Base-by-base conservation (phyloP, 1,139 yeast genomes). In the Candida sp. region DNA sequence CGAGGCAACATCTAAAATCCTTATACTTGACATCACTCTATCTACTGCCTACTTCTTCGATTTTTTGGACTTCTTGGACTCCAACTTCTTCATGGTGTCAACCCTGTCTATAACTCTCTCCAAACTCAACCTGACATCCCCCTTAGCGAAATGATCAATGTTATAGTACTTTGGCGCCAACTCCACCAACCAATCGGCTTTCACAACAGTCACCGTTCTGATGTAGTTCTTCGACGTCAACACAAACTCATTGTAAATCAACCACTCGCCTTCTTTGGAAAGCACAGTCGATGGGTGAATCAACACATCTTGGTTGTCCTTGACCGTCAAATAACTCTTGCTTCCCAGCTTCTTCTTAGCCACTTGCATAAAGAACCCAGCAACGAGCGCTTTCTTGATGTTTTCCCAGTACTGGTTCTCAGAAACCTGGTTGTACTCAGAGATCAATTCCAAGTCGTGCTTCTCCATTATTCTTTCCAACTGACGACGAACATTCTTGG, bases 331-430 rank as follows among this genome's bases (percentile, higher is more conserved):
- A 69, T 88, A 94, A 25, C 88, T 92, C 62, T 77, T 77, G 65
- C 84, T 86, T 42, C 88, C 87, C 52, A 88, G 81, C 67, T 82
- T 86, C 71, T 83, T 86, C 75, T 93, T 93, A 42, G 98, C 99
- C 48, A 90, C 97, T 75, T 94, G 99, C 98, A 94, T 93, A 77
- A 94, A 94, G 69, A 92, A 93, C 2, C 99, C 99, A n/a, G 92
- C 84, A 7, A 91, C 82, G 51, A 94, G 74, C 0, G 99, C 97
- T 68, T 88, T 88, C 54, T 96, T 82, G 58, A 94, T 86, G 62
- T 90, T 88, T 68, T 84, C 86, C 96, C 96, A 90, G 12, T 69
- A 61, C 4, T 67, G 68, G 0, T 94, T 94, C 54, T 75, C 78
- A 40, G 75, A 77, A 3, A 92, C 89, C 40, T 87, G 91, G 59